phyloP scores from a whole-genome alignment of 208 protist genomes.

The Naegleria gruberi region DNA sequence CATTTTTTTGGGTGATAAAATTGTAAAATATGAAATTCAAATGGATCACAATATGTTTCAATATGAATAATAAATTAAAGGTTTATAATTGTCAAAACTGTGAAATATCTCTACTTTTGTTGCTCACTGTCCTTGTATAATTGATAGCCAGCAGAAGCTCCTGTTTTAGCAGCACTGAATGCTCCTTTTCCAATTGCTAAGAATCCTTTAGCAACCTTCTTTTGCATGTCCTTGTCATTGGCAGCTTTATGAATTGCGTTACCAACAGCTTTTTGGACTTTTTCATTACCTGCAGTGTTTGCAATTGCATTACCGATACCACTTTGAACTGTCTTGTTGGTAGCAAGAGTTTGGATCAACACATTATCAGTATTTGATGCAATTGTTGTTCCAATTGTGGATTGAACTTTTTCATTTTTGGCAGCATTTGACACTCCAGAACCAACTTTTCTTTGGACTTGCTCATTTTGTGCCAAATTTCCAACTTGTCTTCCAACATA shows the following conservation, averaged over 20 bases:
- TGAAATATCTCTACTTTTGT: not conserved
- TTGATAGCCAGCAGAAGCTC: not conserved
- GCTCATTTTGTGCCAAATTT: not conserved
- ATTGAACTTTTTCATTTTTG: not conserved
- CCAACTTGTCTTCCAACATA: not conserved
- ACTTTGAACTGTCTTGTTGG: not conserved
- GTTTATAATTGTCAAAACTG: not conserved
- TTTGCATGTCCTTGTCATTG: conserved; percentile 12
- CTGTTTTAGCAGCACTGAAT: not conserved
- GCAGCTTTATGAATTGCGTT: not conserved
- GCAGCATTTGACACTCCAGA: not conserved
- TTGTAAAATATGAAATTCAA: too few species aligned
- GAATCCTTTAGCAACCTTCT: conserved; percentile 18
- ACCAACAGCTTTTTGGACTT: conserved; percentile 1
- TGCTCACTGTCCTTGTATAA: not conserved
- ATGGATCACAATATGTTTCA: not conserved
- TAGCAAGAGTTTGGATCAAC: not conserved
- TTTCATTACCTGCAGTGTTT: not conserved
- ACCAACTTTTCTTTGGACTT: not conserved
- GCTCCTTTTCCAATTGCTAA: not conserved
- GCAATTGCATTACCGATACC: not conserved
- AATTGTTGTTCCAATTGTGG: not conserved
- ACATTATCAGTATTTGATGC: not conserved
- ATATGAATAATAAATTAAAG: not conserved
- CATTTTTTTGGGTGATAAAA: too few species aligned